These are phyloP conservation scores for Quercus lobata DNA, from an alignment of 331 rosid genomes.

Conservation along the genomic window DNA sequence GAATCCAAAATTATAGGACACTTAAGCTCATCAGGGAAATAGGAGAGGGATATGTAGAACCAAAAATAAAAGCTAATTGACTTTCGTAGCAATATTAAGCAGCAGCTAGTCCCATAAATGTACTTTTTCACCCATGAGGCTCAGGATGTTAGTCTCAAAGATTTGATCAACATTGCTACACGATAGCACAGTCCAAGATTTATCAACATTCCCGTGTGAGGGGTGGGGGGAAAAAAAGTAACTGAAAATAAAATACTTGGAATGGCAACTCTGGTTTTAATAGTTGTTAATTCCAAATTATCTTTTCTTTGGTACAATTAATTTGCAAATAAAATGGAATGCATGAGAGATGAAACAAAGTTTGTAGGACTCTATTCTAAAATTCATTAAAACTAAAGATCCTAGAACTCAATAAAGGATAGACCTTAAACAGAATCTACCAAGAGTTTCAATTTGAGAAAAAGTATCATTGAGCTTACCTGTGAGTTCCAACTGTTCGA, in stretches of 20 bases:
- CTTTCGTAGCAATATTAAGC: too few species aligned
- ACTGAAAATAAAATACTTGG: neutral
- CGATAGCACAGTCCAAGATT: too few species aligned
- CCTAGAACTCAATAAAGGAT: neutral
- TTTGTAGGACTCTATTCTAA: neutral
- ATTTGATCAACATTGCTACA: too few species aligned
- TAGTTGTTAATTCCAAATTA: neutral
- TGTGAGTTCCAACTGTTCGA: conserved; percentile 76
- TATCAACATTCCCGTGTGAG: too few species aligned
- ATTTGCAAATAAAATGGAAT: neutral
- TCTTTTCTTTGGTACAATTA: neutral
- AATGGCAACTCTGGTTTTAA: neutral
- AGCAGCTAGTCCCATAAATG: too few species aligned
- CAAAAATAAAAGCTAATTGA: too few species aligned
- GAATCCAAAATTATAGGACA: neutral
- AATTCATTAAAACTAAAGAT: neutral
- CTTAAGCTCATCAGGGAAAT: neutral
- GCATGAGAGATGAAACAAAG: neutral
- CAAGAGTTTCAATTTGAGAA: neutral
- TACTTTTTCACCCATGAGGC: too few species aligned
- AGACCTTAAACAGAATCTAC: neutral
- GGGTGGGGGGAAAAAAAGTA: neutral
- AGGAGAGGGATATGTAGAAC: neutral
- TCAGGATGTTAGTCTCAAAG: too few species aligned
- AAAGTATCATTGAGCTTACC: conserved; percentile 34